phyloP scores from a whole-genome alignment of 139 green algal species.

The Pseudopediastrum boryanum region DNA sequence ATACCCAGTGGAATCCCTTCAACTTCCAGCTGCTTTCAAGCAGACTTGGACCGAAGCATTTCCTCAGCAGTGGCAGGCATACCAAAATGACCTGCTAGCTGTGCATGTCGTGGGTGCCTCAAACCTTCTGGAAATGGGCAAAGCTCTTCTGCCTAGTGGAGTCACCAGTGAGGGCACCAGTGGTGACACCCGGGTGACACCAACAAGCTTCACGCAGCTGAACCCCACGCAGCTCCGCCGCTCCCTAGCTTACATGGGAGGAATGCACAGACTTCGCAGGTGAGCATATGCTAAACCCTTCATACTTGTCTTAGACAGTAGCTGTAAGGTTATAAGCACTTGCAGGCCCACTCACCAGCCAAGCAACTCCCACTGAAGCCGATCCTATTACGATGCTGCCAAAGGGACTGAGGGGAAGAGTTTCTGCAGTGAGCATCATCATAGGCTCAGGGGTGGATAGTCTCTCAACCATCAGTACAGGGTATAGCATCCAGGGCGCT shows the following conservation, averaged over 20 bases:
- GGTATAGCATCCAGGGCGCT: too few species aligned
- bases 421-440: too few species aligned
- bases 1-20: too few species aligned
- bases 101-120: neutral
- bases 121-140: neutral
- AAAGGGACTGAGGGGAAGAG: too few species aligned
- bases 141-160: neutral
- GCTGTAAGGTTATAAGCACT: neutral
- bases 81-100: neutral
- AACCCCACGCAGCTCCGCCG: slow-evolving; percentile 5
- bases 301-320: neutral
- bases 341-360: neutral
- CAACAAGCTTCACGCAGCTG: neutral
- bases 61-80: neutral
- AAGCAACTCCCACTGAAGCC: too few species aligned
- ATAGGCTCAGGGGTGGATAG: too few species aligned
- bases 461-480: too few species aligned
- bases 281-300: neutral
- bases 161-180: too few species aligned
- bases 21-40: neutral
- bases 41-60: slow-evolving; percentile 6
- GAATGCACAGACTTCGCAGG: neutral
- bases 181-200: too few species aligned
- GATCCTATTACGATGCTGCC: too few species aligned
- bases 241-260: slow-evolving; percentile 2